phyloP scores from a whole-genome alignment of 495 filamentous ascomycete genomes.

The Penicillium roqueforti region DNA sequence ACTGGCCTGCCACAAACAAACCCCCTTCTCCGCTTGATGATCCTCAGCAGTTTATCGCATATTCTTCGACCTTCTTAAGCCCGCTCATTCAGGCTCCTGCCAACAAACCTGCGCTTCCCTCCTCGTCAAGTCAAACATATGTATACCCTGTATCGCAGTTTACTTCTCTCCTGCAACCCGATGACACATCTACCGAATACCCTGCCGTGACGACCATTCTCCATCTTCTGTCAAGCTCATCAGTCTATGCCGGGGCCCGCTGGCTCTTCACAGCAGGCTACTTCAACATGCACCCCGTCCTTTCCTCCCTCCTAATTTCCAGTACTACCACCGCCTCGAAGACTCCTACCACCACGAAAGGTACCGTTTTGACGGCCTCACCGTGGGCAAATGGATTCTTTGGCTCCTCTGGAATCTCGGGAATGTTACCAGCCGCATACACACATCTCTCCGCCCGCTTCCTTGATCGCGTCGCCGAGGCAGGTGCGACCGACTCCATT shows the following conservation, averaged over 20 bases:
- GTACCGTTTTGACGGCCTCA: slow-evolving; percentile 89
- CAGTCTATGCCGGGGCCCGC: slow-evolving; percentile 58
- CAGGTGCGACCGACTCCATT: slow-evolving; percentile 58
- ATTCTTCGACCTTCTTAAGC: slow-evolving; percentile 60
- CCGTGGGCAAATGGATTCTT: slow-evolving; percentile 96
- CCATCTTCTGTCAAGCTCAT: slow-evolving; percentile 50
- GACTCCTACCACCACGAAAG: slow-evolving; percentile 45
- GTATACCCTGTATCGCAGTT: slow-evolving; percentile 83
- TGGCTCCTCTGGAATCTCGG: slow-evolving; percentile 79
- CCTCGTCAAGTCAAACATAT: slow-evolving; percentile 55
- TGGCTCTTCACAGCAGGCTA: slow-evolving; percentile 99
- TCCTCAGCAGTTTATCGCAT: slow-evolving; percentile 61
- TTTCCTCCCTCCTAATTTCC: slow-evolving; percentile 71
- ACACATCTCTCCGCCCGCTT: slow-evolving; percentile 81
- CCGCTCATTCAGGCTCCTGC: slow-evolving; percentile 56
- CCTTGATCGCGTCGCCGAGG: slow-evolving; percentile 60
- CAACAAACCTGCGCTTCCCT: slow-evolving; percentile 26
- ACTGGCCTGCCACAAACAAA: slow-evolving; percentile 75
- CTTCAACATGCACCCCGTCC: slow-evolving; percentile 86
- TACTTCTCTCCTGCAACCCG: slow-evolving; percentile 72
- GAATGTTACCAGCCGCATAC: slow-evolving; percentile 87
- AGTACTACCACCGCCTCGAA: slow-evolving; percentile 42
- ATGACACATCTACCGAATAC: slow-evolving; percentile 77
- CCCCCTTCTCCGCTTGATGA: slow-evolving; percentile 66
- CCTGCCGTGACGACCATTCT: slow-evolving; percentile 73